Evolutionary conservation across 345 rosid species (phyloP), one percentile per base, ranked within the genome.

Genomic region (Abelmoschus esculentus): DNA sequence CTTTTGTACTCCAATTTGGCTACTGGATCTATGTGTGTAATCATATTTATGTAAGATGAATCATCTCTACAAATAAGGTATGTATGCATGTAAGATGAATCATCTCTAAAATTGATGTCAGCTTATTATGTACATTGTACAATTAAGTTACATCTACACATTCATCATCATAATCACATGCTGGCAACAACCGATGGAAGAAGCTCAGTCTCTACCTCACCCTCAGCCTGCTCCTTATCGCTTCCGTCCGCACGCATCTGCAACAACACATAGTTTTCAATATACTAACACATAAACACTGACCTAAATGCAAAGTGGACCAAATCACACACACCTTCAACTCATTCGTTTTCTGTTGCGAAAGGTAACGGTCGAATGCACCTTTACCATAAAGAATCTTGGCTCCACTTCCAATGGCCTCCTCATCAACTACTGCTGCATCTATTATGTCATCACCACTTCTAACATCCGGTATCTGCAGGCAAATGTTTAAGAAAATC

Each of bases 321-420:
- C 11, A 9, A 18, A 4, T 54, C 3, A 54, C 10, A 72, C 78
- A 13, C 29, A 83, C 83, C 82, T 73, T 84, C 53, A 56, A 72
- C 67, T 83, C 85, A 82, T 73, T 85, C 56, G 61, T 71, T 71
- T 83, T 81, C 49, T 78, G 70, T 77, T 86, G 74, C 0, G 87
- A 85, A 72, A 92, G 87, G 61, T 89, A 96, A 2, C 69, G 85
- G 73, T 72, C 87, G 70, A 90, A 83, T 64, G 99, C 90, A 9
- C 95, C 92, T 77, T 83, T 79, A 5, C 97, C 96, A n/a, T 86
- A 78, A 47, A 96, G 97, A 78, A 92, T 89, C 84, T 89, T 92
- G 44, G 96, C 98, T 47, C 92, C 96, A 5, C 36, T 42, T 32
- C 90, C 85, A 14, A 89, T 85, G 10, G 92, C 90, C 67, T 87